Evolutionary conservation across 2,329 filamentous ascomycete genomes (phyloP).

Genomic region (Alternaria dauci): DNA sequence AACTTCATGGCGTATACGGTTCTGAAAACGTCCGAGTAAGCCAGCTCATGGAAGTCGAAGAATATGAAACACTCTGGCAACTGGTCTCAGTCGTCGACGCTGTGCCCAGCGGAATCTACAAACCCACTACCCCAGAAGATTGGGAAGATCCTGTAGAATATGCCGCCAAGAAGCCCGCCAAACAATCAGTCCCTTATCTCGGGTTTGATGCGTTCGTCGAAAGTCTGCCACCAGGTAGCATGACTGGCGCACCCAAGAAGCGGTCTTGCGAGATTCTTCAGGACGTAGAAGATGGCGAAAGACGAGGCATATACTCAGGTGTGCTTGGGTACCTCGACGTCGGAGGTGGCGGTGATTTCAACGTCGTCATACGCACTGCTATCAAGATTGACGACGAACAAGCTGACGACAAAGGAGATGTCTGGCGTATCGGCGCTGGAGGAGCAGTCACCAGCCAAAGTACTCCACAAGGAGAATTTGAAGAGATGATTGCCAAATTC

Average conservation of each 20-base stretch:
- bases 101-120: conserved; percentile 34
- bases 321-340: conserved; percentile 91
- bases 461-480: conserved; percentile 79
- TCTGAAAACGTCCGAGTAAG: conserved; percentile 76
- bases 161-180: conserved; percentile 17
- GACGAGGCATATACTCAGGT: conserved; percentile 83
- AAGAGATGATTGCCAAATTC: conserved; percentile 76
- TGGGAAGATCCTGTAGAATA: conserved; percentile 44
- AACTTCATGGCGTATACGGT: conserved; percentile 85
- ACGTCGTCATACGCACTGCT: conserved; percentile 85
- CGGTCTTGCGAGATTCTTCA: conserved; percentile 84
- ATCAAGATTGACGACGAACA: conserved; percentile 58
- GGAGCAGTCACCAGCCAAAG: conserved; percentile 89
- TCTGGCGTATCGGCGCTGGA: conserved; percentile 87
- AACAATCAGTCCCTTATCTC: conserved; percentile 49
- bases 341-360: conserved; percentile 86
- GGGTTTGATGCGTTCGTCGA: conserved; percentile 79
- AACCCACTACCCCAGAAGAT: conserved; percentile 38
- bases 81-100: conserved; percentile 90
- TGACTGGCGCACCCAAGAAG: conserved; percentile 97
- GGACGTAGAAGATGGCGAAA: conserved; percentile 68
- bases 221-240: conserved; percentile 86
- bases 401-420: conserved; percentile 54
- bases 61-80: conserved; percentile 89
- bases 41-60: conserved; percentile 84